These are phyloP conservation scores for Yarrowia sp. DNA, from an alignment of 805 yeast genomes.

Conservation along the genomic window DNA sequence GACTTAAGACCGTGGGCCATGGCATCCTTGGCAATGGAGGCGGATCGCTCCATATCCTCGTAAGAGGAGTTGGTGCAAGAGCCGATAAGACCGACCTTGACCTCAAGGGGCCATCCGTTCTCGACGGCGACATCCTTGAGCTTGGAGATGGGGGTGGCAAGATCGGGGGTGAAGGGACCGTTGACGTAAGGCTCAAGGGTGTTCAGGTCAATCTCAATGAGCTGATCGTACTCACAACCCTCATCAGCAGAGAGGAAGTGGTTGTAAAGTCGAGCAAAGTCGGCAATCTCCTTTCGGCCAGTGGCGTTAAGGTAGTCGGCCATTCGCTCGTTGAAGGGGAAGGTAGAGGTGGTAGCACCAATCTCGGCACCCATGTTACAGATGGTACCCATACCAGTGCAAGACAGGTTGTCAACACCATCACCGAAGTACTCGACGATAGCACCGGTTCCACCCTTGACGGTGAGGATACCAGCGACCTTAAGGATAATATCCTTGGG, in stretches of 20 bases:
- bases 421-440: constrained; percentile 96
- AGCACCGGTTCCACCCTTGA: constrained; percentile 97
- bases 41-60: constrained; percentile 97
- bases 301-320: constrained; percentile 83
- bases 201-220: constrained; percentile 83
- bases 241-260: constrained; percentile 75
- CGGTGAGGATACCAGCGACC: constrained; percentile 91
- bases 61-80: constrained; percentile 98
- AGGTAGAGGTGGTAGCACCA: constrained; percentile 96
- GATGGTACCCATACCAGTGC: constrained; percentile 99
- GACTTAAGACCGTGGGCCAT: constrained; percentile 86
- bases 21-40: constrained; percentile 87
- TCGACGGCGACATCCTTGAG: constrained; percentile 77
- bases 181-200: constrained; percentile 92
- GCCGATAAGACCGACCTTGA: constrained; percentile 94
- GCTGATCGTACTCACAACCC: constrained; percentile 91
- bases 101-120: constrained; percentile 89
- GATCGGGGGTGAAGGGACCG: constrained; percentile 98
- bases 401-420: constrained; percentile 86
- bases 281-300: constrained; percentile 78
- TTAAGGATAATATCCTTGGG: constrained; percentile 94
- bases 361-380: constrained; percentile 99
- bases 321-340: constrained; percentile 94
- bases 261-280: constrained; percentile 65
- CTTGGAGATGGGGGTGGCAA: constrained; percentile 90